These are phyloP conservation scores for Triangularia verruculosa DNA, from an alignment of 2,329 filamentous ascomycete species.

Conservation along the genomic window DNA sequence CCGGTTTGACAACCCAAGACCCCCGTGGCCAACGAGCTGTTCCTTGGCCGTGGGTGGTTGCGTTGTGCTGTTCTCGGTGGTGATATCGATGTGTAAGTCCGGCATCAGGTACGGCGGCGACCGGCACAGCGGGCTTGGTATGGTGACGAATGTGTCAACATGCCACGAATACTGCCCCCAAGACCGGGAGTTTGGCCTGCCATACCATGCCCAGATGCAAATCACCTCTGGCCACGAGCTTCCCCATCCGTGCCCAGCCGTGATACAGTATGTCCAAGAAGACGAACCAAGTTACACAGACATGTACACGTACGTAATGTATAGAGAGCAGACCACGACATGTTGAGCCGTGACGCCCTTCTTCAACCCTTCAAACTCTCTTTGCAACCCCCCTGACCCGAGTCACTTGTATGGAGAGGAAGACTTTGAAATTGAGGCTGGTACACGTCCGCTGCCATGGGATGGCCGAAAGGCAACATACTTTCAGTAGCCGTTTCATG, in stretches of 20 bases:
- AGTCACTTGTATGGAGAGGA: neutral
- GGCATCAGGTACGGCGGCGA: neutral
- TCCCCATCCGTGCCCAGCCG: constrained; percentile 1
- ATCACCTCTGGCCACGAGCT: neutral
- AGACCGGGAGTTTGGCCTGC: neutral
- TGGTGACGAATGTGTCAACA: neutral
- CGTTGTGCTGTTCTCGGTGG: neutral
- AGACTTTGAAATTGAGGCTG: neutral
- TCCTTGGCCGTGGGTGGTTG: neutral
- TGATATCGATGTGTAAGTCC: neutral
- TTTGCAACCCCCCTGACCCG: neutral
- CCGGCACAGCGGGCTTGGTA: neutral
- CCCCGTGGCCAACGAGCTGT: neutral
- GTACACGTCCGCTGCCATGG: neutral
- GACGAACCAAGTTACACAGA: neutral
- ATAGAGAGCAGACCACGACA: neutral
- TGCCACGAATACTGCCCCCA: neutral
- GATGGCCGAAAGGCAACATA: neutral
- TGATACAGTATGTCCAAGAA: neutral
- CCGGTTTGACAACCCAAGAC: neutral
- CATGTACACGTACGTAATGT: neutral
- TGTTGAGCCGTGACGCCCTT: neutral
- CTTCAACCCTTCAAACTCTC: neutral
- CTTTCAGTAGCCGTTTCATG: constrained; percentile 3
- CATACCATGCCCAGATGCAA: neutral